phyloP scores from a whole-genome alignment of 306 rosid species.

The Vicia faba region DNA sequence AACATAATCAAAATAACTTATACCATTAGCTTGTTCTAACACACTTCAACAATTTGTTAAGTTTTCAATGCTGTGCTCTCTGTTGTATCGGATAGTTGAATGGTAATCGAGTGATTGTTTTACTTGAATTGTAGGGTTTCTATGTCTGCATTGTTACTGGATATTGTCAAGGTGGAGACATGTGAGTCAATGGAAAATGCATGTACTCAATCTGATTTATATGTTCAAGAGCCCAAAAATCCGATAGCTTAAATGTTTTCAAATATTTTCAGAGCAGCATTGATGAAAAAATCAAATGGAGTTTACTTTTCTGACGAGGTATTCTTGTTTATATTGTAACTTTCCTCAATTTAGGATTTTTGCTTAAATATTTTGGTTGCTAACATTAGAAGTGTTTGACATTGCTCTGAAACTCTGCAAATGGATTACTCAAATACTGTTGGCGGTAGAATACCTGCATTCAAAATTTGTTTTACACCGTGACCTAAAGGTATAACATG shows the following conservation, averaged over 20 bases:
- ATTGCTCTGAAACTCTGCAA: constrained; percentile 80
- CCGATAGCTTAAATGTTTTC: constrained; percentile 5
- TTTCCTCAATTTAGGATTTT: constrained; percentile 16
- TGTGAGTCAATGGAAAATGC: constrained; percentile 56
- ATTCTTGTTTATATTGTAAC: constrained; percentile 28
- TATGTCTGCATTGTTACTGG: constrained; percentile 98
- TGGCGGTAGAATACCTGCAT: constrained; percentile 92
- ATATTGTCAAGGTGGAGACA: constrained; percentile 98
- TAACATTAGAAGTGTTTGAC: constrained; percentile 41
- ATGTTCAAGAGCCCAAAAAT: constrained; percentile 1
- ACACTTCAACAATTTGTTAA: constrained; percentile 4
- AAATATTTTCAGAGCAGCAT: constrained; percentile 67
- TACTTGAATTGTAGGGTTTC: constrained; percentile 76
- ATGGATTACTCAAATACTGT: constrained; percentile 81
- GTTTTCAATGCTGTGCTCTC: neutral
- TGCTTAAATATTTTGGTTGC: constrained; percentile 27
- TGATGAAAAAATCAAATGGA: constrained; percentile 89
- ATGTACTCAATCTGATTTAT: constrained; percentile 16
- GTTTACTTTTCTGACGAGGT: constrained; percentile 90
- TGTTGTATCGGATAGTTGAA: neutral
- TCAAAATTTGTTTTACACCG: constrained; percentile 86
- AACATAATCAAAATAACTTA: neutral
- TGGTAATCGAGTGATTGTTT: neutral
- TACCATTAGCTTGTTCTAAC: neutral
- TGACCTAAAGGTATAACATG: constrained; percentile 70